phyloP scores from a whole-genome alignment of 495 filamentous ascomycete genomes.

The Cercophora sp. region DNA sequence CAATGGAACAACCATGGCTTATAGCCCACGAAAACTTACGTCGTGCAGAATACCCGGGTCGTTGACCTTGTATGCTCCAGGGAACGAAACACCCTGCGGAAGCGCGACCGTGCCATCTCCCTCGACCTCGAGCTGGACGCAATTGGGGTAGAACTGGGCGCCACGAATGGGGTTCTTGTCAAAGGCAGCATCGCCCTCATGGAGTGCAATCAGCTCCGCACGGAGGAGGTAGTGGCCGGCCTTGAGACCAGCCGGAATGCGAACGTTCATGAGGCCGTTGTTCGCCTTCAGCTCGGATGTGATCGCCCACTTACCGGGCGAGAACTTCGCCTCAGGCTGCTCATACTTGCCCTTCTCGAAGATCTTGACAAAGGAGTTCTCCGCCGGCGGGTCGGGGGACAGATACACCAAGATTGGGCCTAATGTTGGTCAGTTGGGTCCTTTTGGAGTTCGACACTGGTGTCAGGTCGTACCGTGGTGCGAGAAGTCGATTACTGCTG shows the following conservation, averaged over 20 bases:
- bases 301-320: constrained; percentile 36
- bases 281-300: constrained; percentile 37
- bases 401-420: constrained; percentile 43
- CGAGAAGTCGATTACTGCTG: constrained; percentile 39
- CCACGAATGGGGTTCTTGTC: constrained; percentile 30
- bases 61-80: constrained; percentile 31
- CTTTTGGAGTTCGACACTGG: background rate
- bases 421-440: constrained; percentile 1
- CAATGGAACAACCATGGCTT: background rate
- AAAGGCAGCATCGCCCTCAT: constrained; percentile 37
- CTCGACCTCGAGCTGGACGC: constrained; percentile 41
- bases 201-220: constrained; percentile 46
- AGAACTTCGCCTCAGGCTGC: constrained; percentile 13
- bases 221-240: constrained; percentile 45
- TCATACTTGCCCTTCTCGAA: constrained; percentile 42
- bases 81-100: constrained; percentile 29
- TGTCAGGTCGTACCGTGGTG: constrained; percentile 39
- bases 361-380: constrained; percentile 46
- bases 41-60: constrained; percentile 33
- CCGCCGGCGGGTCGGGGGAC: constrained; percentile 40
- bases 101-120: constrained; percentile 32
- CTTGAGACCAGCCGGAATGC: constrained; percentile 38
- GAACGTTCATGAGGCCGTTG: constrained; percentile 40
- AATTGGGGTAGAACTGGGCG: constrained; percentile 46
- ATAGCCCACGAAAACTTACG: constrained; percentile 10